These are phyloP conservation scores for Tausonia pullulans DNA, from an alignment of 1,284 basidiomycete genomes.

Conservation along the genomic window DNA sequence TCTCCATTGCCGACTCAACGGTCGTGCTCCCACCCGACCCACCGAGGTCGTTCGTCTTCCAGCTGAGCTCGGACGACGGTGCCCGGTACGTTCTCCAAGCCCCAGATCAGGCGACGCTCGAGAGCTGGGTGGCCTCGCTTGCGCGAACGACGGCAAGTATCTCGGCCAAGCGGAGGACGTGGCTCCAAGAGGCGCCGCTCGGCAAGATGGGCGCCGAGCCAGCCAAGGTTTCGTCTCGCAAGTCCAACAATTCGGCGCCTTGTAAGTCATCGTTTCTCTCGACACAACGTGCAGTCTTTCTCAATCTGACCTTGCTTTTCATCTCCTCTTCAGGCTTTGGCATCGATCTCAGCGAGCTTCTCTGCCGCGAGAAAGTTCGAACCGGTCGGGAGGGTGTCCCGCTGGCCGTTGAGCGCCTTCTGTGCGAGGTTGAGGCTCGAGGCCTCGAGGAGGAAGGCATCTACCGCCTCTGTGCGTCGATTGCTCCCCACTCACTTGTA, in stretches of 20 bases:
- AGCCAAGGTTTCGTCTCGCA: too few species aligned
- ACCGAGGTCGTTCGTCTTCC: constrained; percentile 65
- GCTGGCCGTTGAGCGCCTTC: constrained; percentile 49
- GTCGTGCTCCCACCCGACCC: constrained; percentile 59
- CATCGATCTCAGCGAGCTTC: constrained; percentile 54
- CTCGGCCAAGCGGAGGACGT: constrained; percentile 65
- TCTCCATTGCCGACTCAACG: constrained; percentile 58
- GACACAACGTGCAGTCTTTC: constrained; percentile 44
- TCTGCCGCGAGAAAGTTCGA: constrained; percentile 49
- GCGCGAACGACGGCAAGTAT: constrained; percentile 53
- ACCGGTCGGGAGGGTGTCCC: constrained; percentile 41
- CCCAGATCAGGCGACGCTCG: constrained; percentile 52
- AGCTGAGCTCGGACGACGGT: constrained; percentile 70
- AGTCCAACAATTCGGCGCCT: too few species aligned
- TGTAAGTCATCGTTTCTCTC: too few species aligned
- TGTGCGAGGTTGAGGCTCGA: constrained; percentile 56
- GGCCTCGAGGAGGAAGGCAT: constrained; percentile 69
- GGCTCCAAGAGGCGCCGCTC: constrained; percentile 48
- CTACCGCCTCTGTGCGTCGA: constrained; percentile 44
- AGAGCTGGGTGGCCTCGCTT: constrained; percentile 61
- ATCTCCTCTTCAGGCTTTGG: constrained; percentile 51
- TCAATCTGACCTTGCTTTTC: not conserved
- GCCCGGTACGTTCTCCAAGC: constrained; percentile 68
- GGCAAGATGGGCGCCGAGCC: constrained; percentile 41
- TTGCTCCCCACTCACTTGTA: not conserved